Conservation (phyloP, 495 filamentous ascomycete species). For the Ascobolus immersus region DNA sequence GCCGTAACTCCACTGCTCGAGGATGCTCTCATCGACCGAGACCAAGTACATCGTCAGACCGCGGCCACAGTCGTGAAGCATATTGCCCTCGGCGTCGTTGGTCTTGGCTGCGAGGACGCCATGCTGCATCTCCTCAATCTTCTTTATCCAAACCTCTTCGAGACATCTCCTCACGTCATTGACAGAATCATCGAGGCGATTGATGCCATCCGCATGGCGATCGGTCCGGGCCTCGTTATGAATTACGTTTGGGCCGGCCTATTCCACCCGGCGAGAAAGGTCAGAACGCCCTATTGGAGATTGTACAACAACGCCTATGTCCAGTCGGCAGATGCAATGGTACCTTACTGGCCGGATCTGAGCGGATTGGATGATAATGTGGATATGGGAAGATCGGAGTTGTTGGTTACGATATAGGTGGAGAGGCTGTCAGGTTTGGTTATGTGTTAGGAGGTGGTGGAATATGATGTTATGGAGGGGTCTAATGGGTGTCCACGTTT, state of each 20-base stretch:
- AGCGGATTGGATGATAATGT: conserved; percentile 39
- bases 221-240: conserved; percentile 72
- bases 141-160: conserved; percentile 89
- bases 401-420: conserved; percentile 68
- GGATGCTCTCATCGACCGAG: conserved; percentile 89
- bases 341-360: conserved; percentile 78
- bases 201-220: conserved; percentile 81
- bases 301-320: conserved; percentile 97
- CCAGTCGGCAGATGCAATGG: conserved; percentile 72
- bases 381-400: conserved; percentile 47
- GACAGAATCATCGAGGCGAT: conserved; percentile 93
- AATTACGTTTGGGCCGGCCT: conserved; percentile 96
- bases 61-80: conserved; percentile 93
- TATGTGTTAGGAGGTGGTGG: too few species aligned
- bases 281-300: conserved; percentile 76
- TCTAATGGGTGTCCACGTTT: too few species aligned
- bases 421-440: too few species aligned
- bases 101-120: conserved; percentile 92
- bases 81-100: conserved; percentile 82
- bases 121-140: conserved; percentile 95
- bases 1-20: conserved; percentile 92
- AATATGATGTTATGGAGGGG: too few species aligned
- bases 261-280: conserved; percentile 89
- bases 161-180: conserved; percentile 95
- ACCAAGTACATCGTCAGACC: conserved; percentile 95